These are phyloP conservation scores for Urochloa ruziziensis DNA, from an alignment of 176 grass and related monocot genomes.

Conservation along the genomic window DNA sequence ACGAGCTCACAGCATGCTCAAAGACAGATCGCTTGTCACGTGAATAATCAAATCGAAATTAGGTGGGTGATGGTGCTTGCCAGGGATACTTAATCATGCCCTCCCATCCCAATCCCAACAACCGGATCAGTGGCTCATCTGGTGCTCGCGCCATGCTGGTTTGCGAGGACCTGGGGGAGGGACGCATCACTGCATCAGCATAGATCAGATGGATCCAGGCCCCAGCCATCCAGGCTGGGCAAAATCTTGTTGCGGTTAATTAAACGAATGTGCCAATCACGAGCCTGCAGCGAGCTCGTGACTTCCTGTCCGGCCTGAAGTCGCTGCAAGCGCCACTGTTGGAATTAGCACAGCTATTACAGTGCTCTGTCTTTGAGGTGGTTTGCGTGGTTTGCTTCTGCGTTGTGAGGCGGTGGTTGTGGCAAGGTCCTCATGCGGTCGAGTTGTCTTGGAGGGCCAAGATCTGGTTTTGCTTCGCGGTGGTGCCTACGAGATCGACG, in stretches of 20 bases:
- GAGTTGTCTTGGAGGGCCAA: too few relatives aligned
- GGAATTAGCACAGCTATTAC: not conserved
- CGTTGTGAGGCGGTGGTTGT: too few relatives aligned
- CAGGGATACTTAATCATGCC: not conserved
- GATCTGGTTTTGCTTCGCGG: too few relatives aligned
- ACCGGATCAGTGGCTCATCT: not conserved
- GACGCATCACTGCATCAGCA: not conserved
- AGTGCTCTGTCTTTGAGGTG: not conserved
- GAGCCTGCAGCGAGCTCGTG: too few relatives aligned
- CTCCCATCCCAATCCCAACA: not conserved
- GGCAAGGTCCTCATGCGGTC: too few relatives aligned
- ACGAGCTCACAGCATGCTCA: not conserved
- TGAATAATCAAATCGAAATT: constrained; percentile 4
- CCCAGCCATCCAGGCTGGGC: not conserved
- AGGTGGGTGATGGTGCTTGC: not conserved
- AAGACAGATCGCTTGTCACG: not conserved
- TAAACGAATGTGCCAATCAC: too few relatives aligned
- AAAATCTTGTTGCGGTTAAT: not conserved
- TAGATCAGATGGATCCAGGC: not conserved
- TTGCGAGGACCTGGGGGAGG: not conserved
- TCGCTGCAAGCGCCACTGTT: not conserved
- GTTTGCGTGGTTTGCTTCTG: too few relatives aligned
- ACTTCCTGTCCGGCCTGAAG: not conserved
- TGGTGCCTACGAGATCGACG: too few relatives aligned
- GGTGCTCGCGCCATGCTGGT: not conserved